Evolutionary conservation across 139 green algal genomes (phyloP).

Genomic region (Chlorella sp.): DNA sequence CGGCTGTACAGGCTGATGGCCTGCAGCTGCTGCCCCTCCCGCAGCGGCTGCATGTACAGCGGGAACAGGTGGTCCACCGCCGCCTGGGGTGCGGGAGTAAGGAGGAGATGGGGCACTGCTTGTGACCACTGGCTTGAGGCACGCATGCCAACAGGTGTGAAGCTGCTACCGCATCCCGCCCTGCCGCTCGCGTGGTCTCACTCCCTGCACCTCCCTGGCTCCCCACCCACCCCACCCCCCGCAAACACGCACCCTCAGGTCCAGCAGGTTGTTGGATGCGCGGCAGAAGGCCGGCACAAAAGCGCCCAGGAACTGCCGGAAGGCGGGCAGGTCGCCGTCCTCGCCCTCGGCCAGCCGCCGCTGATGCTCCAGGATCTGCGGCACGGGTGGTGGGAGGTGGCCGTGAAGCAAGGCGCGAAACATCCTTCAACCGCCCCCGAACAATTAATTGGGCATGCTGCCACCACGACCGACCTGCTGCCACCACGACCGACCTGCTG

Average conservation of each 20-base stretch:
- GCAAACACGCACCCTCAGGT: conserved; percentile 1
- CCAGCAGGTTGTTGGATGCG: conserved; percentile 39
- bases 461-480: too few relatives aligned
- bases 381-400: background rate
- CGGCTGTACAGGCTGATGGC: background rate
- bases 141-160: background rate
- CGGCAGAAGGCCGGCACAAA: conserved; percentile 30
- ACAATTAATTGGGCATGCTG: too few relatives aligned
- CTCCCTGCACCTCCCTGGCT: background rate
- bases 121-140: background rate
- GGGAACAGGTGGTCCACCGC: conserved; percentile 25
- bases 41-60: conserved; percentile 40
- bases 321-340: background rate
- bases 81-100: background rate
- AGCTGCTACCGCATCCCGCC: background rate
- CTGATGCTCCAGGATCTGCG: conserved; percentile 27
- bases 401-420: background rate
- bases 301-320: conserved; percentile 25
- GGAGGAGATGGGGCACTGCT: background rate
- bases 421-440: too few relatives aligned
- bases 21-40: conserved; percentile 22
- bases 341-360: background rate
- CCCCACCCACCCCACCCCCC: background rate
- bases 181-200: too few relatives aligned
- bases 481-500: too few relatives aligned